These are phyloP conservation scores for Paracorniculantispora psalliotae DNA, from an alignment of 2,329 filamentous ascomycete species.

Conservation along the genomic window DNA sequence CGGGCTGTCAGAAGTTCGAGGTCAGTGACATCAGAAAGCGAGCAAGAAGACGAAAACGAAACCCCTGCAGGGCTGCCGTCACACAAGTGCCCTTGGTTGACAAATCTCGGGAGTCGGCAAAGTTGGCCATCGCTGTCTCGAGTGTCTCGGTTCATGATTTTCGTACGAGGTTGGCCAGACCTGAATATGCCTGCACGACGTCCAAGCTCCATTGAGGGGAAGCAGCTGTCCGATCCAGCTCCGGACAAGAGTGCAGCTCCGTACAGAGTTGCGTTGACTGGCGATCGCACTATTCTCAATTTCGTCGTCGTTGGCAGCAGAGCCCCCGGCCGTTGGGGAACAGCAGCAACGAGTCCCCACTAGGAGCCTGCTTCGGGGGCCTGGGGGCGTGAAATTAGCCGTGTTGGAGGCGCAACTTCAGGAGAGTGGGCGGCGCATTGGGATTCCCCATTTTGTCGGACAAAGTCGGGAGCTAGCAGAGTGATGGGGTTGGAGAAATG, in stretches of 20 bases:
- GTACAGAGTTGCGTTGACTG: background rate
- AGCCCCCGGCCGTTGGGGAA: constrained; percentile 2
- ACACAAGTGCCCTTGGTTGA: background rate
- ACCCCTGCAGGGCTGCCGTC: background rate
- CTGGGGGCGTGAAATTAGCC: constrained; percentile 3
- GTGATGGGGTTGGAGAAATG: constrained; percentile 8
- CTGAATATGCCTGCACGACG: background rate
- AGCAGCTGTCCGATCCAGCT: background rate
- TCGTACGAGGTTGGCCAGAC: background rate
- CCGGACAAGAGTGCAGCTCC: too few relatives aligned
- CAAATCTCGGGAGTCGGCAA: constrained; percentile 11
- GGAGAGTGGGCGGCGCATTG: constrained; percentile 10
- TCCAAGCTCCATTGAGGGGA: background rate
- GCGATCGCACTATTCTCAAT: background rate
- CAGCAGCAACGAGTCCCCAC: background rate
- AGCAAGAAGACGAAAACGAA: constrained; percentile 9
- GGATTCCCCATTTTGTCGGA: constrained; percentile 13
- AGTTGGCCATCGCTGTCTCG: background rate
- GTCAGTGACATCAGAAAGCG: background rate
- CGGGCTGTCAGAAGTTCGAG: background rate
- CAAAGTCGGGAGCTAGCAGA: constrained; percentile 11
- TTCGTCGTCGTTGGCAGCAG: background rate
- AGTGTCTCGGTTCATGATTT: background rate
- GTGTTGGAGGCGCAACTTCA: background rate
- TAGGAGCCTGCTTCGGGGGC: background rate